Percentiles rank a stretch among this genome's conserved stretches.
These are phyloP conservation scores for Paraconiothyrium brasiliense DNA, from an alignment of 2,329 filamentous ascomycete species.

Conservation along the genomic window DNA sequence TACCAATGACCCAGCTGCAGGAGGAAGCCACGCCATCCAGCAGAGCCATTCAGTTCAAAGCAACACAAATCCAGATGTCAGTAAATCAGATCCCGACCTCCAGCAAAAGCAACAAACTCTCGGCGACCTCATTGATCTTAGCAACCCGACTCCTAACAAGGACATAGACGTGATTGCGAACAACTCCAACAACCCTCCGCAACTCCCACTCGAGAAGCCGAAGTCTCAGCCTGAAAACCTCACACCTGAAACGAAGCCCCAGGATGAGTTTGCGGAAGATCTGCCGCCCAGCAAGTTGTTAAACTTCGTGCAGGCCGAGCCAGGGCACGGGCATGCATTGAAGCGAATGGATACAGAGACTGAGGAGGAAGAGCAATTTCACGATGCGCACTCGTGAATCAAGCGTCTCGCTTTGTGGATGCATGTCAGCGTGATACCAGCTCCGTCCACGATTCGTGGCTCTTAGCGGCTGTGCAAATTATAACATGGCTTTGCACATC, in stretches of 20 bases:
- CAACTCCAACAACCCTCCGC: constrained; percentile 16
- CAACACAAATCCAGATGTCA: constrained; percentile 14
- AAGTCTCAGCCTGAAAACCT: constrained; percentile 18
- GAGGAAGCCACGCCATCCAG: not conserved
- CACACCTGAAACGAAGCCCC: constrained; percentile 14
- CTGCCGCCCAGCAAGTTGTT: constrained; percentile 21
- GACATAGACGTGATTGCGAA: constrained; percentile 6
- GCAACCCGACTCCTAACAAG: constrained; percentile 52
- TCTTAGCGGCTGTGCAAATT: not conserved
- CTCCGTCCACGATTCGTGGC: not conserved
- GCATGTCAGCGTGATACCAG: not conserved
- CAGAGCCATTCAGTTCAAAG: constrained; percentile 18
- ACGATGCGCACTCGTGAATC: constrained; percentile 56
- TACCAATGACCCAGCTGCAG: constrained; percentile 26
- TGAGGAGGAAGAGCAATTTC: constrained; percentile 57
- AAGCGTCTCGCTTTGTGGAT: constrained; percentile 13
- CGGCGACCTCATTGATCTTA: constrained; percentile 67
- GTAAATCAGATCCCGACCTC: constrained; percentile 15
- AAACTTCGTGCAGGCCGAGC: constrained; percentile 27
- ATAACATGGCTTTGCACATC: not conserved
- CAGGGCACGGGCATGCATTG: constrained; percentile 29
- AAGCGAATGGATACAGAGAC: constrained; percentile 54
- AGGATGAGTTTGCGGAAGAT: constrained; percentile 23
- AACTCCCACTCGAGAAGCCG: constrained; percentile 22
- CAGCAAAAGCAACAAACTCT: constrained; percentile 32